These are phyloP conservation scores for Sanghuangporus sanghuang DNA, from an alignment of 1,284 basidiomycete genomes.

Conservation along the genomic window DNA sequence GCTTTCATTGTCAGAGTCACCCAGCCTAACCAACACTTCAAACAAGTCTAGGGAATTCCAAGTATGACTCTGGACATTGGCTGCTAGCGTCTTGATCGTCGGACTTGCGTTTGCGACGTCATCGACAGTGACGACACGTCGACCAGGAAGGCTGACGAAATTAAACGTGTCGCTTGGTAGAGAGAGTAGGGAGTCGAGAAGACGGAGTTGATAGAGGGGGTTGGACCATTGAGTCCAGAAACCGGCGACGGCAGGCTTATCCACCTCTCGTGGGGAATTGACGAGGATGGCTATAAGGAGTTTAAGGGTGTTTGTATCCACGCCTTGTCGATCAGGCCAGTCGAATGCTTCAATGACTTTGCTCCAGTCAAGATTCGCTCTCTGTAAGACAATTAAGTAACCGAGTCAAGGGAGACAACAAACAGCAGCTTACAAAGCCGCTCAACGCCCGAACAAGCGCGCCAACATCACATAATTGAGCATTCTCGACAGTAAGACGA, in stretches of 20 bases:
- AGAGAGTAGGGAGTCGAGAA: constrained; percentile 84
- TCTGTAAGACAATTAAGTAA: constrained; percentile 34
- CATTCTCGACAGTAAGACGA: constrained; percentile 65
- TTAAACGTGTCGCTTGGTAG: constrained; percentile 88
- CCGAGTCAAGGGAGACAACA: constrained; percentile 1
- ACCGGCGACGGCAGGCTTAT: constrained; percentile 71
- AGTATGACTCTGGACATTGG: constrained; percentile 82
- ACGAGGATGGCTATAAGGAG: constrained; percentile 75
- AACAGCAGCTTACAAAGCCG: constrained; percentile 49
- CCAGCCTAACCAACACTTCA: constrained; percentile 77
- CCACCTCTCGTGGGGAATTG: constrained; percentile 63
- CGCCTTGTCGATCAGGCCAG: constrained; percentile 68
- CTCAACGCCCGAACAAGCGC: constrained; percentile 65
- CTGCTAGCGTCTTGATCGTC: constrained; percentile 81
- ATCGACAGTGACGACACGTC: constrained; percentile 79
- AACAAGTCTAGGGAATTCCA: constrained; percentile 96
- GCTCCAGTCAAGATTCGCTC: constrained; percentile 70
- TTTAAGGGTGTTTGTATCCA: constrained; percentile 80
- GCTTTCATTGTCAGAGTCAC: constrained; percentile 66
- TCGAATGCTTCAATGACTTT: constrained; percentile 77
- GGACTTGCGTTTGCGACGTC: constrained; percentile 79
- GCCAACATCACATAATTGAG: constrained; percentile 69
- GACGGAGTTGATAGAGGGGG: constrained; percentile 78
- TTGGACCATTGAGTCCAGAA: constrained; percentile 87
- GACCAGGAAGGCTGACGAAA: constrained; percentile 80